Conservation (phyloP, 352 stramenopile species). For the Phytophthora idaei region DNA sequence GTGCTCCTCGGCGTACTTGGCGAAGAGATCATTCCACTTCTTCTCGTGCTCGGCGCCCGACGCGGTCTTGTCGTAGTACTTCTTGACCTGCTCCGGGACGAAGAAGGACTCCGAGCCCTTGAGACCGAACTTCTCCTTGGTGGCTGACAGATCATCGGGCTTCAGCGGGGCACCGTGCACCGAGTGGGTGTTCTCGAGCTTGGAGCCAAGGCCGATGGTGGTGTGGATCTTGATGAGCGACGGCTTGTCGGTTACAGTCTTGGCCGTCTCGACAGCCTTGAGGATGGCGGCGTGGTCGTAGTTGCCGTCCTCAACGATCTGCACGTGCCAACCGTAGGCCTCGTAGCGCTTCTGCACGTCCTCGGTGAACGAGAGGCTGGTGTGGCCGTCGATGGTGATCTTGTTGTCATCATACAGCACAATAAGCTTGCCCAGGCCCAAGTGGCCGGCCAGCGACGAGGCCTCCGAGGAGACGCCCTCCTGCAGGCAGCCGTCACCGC, state of each 20-base stretch:
- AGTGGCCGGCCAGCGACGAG: slow-evolving; percentile 96
- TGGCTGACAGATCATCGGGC: slow-evolving; percentile 90
- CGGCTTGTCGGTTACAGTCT: slow-evolving; percentile 96
- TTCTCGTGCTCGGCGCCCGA: slow-evolving; percentile 72
- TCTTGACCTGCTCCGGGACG: slow-evolving; percentile 93
- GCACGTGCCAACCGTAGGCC: slow-evolving; percentile 98
- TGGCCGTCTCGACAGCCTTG: slow-evolving; percentile 93
- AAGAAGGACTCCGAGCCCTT: slow-evolving; percentile 93
- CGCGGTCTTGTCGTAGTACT: slow-evolving; percentile 89
- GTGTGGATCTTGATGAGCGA: slow-evolving; percentile 99
- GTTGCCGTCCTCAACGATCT: slow-evolving; percentile 95
- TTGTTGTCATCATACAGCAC: slow-evolving; percentile 99
- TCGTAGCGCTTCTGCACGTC: slow-evolving; percentile 98
- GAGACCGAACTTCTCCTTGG: slow-evolving; percentile 94
- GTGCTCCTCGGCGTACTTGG: slow-evolving; percentile 89
- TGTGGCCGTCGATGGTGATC: slow-evolving; percentile 99
- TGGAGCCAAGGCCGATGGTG: slow-evolving; percentile 96
- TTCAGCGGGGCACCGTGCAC: slow-evolving; percentile 98
- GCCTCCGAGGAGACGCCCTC: slow-evolving; percentile 97
- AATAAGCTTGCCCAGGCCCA: slow-evolving; percentile 98
- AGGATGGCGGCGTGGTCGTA: slow-evolving; percentile 93
- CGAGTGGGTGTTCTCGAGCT: slow-evolving; percentile 91
- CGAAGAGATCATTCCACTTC: slow-evolving; percentile 94
- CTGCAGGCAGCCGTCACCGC: slow-evolving; percentile 98
- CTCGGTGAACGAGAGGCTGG: slow-evolving; percentile 97